phyloP scores from a whole-genome alignment of 1,284 basidiomycete genomes.

The Leccinum pachyderme region DNA sequence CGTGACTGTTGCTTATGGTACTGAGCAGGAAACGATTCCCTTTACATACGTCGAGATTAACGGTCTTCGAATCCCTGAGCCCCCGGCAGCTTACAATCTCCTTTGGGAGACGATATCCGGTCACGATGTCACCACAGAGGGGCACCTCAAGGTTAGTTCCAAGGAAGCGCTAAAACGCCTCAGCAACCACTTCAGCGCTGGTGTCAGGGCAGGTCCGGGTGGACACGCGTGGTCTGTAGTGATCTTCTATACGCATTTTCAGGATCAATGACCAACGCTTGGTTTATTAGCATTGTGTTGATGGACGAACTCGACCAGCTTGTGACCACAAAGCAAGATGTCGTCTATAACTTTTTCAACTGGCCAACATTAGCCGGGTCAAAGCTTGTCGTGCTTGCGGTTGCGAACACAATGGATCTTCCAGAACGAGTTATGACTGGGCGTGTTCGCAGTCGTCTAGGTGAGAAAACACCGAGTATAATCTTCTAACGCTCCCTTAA shows the following conservation, averaged over 20 bases:
- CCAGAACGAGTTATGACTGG: slow-evolving; percentile 93
- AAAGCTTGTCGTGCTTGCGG: slow-evolving; percentile 91
- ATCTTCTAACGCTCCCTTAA: slow-evolving; percentile 4
- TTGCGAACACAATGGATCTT: slow-evolving; percentile 98
- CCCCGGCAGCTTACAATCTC: slow-evolving; percentile 81
- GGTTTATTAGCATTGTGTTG: slow-evolving; percentile 73
- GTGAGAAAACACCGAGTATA: slow-evolving; percentile 42
- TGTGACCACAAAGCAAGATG: slow-evolving; percentile 94
- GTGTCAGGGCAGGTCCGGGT: slow-evolving; percentile 56
- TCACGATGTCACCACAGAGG: slow-evolving; percentile 59
- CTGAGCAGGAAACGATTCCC: slow-evolving; percentile 76
- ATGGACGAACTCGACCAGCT: slow-evolving; percentile 99
- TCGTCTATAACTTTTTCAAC: slow-evolving; percentile 99
- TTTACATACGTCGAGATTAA: slow-evolving; percentile 99
- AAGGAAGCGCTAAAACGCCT: slow-evolving; percentile 73
- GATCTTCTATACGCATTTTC: background rate
- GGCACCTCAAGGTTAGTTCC: slow-evolving; percentile 62
- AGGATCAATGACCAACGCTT: background rate
- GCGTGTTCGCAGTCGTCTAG: slow-evolving; percentile 89
- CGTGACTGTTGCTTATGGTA: background rate
- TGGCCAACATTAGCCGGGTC: slow-evolving; percentile 92
- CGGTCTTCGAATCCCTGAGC: slow-evolving; percentile 89
- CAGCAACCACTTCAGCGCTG: slow-evolving; percentile 58
- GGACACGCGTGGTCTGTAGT: slow-evolving; percentile 65
- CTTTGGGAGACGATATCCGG: slow-evolving; percentile 89